Evolutionary conservation across 73 alveolate species (phyloP).

Genomic region (Effrenium voratum): DNA sequence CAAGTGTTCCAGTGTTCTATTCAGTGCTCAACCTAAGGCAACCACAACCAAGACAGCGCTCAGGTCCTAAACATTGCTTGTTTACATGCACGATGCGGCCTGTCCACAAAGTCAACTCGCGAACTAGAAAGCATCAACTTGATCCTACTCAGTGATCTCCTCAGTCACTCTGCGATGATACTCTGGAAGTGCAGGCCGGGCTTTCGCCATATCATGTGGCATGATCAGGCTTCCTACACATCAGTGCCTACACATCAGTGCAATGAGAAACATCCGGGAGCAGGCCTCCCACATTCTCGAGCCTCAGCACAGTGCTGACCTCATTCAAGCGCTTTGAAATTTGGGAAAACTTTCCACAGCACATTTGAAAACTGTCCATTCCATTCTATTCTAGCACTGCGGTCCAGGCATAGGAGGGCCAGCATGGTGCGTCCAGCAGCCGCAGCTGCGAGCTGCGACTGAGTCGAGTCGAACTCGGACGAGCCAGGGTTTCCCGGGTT

Average conservation of each 20-base stretch:
- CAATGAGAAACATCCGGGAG: neutral
- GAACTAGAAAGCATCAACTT: neutral
- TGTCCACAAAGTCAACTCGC: too few species aligned
- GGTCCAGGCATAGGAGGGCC: neutral
- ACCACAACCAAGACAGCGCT: slow-evolving; percentile 56
- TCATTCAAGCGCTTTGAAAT: neutral
- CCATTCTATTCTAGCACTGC: neutral
- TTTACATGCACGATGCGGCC: too few species aligned
- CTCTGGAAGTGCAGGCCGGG: slow-evolving; percentile 62
- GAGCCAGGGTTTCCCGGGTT: neutral
- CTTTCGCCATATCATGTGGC: slow-evolving; percentile 23
- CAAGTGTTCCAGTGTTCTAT: too few species aligned
- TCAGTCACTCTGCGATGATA: slow-evolving; percentile 64
- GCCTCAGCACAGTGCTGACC: slow-evolving; percentile 27
- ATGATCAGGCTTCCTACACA: slow-evolving; percentile 39
- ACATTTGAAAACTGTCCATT: neutral
- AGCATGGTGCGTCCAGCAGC: slow-evolving; percentile 38
- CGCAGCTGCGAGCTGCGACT: slow-evolving; percentile 68
- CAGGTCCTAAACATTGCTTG: too few species aligned
- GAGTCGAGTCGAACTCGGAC: neutral
- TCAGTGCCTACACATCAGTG: neutral
- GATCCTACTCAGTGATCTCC: neutral
- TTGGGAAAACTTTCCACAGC: too few species aligned
- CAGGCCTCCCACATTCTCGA: slow-evolving; percentile 16
- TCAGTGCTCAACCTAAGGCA: neutral